Conservation (phyloP, 2,329 filamentous ascomycete species). For the Clonostachys chloroleuca region DNA sequence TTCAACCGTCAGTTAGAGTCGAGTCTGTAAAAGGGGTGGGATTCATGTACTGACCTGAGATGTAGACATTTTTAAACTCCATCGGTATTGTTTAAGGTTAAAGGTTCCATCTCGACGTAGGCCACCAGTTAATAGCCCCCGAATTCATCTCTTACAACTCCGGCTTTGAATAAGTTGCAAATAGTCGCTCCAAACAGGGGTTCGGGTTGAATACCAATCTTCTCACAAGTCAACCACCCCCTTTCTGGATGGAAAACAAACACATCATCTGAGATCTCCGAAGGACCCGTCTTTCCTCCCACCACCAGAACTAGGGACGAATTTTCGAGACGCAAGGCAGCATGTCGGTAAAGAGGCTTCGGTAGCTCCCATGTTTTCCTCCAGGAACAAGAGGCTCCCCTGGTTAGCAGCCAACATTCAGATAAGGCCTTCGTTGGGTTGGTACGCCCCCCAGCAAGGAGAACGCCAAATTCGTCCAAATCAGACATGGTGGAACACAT, state of each 20-base stretch:
- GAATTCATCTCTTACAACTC: constrained; percentile 22
- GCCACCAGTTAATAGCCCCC: constrained; percentile 69
- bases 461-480: constrained; percentile 48
- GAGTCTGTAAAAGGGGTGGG: not conserved
- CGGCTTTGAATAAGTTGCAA: constrained; percentile 14
- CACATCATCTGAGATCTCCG: constrained; percentile 42
- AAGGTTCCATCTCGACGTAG: constrained; percentile 62
- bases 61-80: constrained; percentile 46
- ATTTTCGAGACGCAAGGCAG: constrained; percentile 44
- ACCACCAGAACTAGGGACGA: constrained; percentile 52
- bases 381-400: constrained; percentile 50
- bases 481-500: constrained; percentile 77
- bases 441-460: constrained; percentile 74
- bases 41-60: constrained; percentile 22
- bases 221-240: constrained; percentile 41
- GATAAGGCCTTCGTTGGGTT: constrained; percentile 65
- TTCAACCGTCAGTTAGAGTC: not conserved
- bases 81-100: constrained; percentile 58
- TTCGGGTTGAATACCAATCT: constrained; percentile 24
- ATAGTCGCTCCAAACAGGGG: constrained; percentile 39
- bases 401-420: constrained; percentile 73
- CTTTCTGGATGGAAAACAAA: constrained; percentile 43
- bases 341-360: constrained; percentile 71
- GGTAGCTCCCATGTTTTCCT: constrained; percentile 61
- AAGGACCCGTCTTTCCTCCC: constrained; percentile 54